phyloP scores from a whole-genome alignment of 2,329 filamentous ascomycete genomes.

The Rhytidhysteron rufulum region DNA sequence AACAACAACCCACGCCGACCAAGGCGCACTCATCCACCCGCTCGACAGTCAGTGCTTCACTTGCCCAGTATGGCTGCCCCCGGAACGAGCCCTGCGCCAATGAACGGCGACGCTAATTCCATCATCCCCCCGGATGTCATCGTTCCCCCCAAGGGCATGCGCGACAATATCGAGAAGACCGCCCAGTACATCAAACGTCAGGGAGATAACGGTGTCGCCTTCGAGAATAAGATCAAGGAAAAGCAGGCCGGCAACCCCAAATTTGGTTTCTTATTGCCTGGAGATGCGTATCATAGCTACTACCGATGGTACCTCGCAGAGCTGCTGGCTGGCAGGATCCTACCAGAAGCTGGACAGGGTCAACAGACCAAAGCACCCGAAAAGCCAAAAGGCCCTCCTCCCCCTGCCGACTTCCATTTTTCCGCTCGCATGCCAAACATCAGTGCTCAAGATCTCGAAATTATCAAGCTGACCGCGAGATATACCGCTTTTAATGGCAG shows the following conservation, averaged over 20 bases:
- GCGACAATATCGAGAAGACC: constrained; percentile 85
- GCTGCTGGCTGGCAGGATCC: constrained; percentile 76
- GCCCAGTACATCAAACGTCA: constrained; percentile 81
- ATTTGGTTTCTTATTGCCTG: constrained; percentile 77
- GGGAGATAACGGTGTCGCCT: constrained; percentile 46
- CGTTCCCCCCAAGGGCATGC: constrained; percentile 79
- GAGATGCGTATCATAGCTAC: constrained; percentile 82
- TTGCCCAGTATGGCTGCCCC: too few species aligned
- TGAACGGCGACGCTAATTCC: constrained; percentile 6
- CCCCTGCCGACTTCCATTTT: constrained; percentile 85
- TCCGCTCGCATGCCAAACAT: constrained; percentile 97
- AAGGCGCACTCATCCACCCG: too few species aligned
- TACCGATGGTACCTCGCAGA: constrained; percentile 89
- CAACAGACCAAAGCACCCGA: constrained; percentile 49
- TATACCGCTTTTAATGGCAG: constrained; percentile 92
- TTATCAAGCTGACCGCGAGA: constrained; percentile 72
- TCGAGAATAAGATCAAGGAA: constrained; percentile 80
- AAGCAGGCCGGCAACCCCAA: constrained; percentile 84
- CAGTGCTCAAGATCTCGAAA: constrained; percentile 83
- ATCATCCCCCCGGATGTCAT: constrained; percentile 82
- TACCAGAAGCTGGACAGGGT: constrained; percentile 68
- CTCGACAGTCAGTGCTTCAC: too few species aligned
- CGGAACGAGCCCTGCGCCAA: constrained; percentile 8
- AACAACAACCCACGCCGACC: constrained; percentile 3
- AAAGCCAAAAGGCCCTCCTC: constrained; percentile 76